A percentile compares a stretch with the other conserved stretches of the same genome.
These are phyloP conservation scores for Rhodamnia argentea DNA, from an alignment of 345 rosid genomes.

Conservation along the genomic window DNA sequence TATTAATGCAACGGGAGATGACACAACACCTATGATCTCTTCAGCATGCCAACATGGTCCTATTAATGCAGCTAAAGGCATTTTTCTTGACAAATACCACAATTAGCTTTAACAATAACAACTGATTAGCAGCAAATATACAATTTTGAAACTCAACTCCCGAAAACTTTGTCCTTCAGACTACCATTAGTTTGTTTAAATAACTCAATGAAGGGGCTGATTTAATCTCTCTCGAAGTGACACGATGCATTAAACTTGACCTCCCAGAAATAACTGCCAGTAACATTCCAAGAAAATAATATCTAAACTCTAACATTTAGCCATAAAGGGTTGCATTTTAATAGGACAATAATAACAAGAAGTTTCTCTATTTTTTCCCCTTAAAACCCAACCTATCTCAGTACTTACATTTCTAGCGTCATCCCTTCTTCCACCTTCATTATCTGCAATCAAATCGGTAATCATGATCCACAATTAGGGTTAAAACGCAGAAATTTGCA, in stretches of 20 bases:
- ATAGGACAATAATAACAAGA: background rate
- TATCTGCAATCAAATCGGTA: conserved; percentile 25
- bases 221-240: background rate
- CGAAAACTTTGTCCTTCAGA: background rate
- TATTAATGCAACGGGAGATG: background rate
- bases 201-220: background rate
- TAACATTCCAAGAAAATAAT: background rate
- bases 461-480: background rate
- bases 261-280: background rate
- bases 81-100: background rate
- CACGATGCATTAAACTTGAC: background rate
- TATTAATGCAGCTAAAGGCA: background rate
- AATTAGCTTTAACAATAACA: background rate
- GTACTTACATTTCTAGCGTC: conserved; percentile 85
- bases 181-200: background rate
- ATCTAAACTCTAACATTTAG: background rate
- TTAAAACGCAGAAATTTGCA: background rate
- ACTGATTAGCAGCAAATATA: background rate
- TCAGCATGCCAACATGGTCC: background rate
- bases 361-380: background rate
- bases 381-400: background rate
- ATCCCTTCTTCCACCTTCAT: conserved; percentile 91
- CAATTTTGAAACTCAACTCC: background rate
- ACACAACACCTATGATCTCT: background rate
- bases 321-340: background rate